Evolutionary conservation across 2,329 filamentous ascomycete species (phyloP).

Genomic region (Hypoxylon sp.): DNA sequence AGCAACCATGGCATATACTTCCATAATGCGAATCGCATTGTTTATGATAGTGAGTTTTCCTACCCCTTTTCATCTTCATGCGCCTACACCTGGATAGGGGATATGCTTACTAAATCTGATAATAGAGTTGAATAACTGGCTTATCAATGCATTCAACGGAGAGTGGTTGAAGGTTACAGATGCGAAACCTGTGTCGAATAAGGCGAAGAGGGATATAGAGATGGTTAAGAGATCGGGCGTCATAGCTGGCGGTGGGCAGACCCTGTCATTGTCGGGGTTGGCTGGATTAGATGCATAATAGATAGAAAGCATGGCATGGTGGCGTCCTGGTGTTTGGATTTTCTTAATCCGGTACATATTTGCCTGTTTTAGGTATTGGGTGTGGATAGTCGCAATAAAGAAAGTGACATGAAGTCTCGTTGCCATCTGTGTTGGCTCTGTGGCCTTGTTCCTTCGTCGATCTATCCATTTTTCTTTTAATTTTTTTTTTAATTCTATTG

Average conservation of each 20-base stretch:
- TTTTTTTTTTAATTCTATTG: too few relatives aligned
- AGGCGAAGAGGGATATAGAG: slow-evolving; percentile 45
- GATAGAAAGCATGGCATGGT: slow-evolving; percentile 26
- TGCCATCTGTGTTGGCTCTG: neutral
- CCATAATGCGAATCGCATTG: slow-evolving; percentile 90
- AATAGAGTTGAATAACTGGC: slow-evolving; percentile 86
- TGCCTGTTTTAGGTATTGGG: neutral
- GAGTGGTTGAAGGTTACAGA: slow-evolving; percentile 80
- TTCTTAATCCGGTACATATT: neutral
- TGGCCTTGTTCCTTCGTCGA: neutral
- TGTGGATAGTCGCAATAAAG: neutral
- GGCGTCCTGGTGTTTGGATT: slow-evolving; percentile 29
- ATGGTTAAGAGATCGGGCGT: slow-evolving; percentile 42
- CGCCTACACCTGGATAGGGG: neutral
- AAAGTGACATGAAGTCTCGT: neutral
- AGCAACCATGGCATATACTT: slow-evolving; percentile 96
- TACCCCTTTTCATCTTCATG: slow-evolving; percentile 1
- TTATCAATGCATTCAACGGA: slow-evolving; percentile 97
- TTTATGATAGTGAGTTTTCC: slow-evolving; percentile 86
- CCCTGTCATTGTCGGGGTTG: slow-evolving; percentile 13
- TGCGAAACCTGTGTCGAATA: slow-evolving; percentile 59
- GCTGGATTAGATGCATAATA: slow-evolving; percentile 16
- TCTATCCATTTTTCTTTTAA: too few relatives aligned
- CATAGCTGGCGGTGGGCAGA: neutral
- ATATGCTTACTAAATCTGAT: slow-evolving; percentile 45